phyloP scores from a whole-genome alignment of 1,284 basidiomycete species.

The Fomitopsis betulina region DNA sequence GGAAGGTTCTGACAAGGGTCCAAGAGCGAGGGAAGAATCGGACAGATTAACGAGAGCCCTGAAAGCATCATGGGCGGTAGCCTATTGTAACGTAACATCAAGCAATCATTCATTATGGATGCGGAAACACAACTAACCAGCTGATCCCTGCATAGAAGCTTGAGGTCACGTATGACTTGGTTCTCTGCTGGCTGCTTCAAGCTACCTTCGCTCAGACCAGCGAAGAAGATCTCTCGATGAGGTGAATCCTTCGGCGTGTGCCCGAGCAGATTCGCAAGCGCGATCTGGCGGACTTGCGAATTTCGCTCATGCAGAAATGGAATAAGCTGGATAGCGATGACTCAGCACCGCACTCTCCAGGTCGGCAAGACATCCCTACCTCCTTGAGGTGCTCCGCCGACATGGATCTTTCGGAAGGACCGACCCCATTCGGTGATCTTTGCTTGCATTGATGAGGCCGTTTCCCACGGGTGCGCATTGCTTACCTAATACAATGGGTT shows the following conservation, averaged over 20 bases:
- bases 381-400: constrained; percentile 53
- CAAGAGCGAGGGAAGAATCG: constrained; percentile 72
- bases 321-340: constrained; percentile 52
- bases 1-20: constrained; percentile 66
- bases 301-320: constrained; percentile 86
- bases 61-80: constrained; percentile 93
- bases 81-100: constrained; percentile 36
- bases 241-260: constrained; percentile 75
- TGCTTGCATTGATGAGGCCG: background rate
- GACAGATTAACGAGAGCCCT: constrained; percentile 93
- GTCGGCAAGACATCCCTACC: constrained; percentile 30
- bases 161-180: constrained; percentile 72
- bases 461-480: constrained; percentile 23
- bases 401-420: constrained; percentile 15
- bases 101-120: background rate
- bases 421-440: constrained; percentile 5
- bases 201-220: constrained; percentile 49
- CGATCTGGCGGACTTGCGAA: constrained; percentile 83
- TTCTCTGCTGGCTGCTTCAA: constrained; percentile 60
- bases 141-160: constrained; percentile 83
- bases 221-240: constrained; percentile 72
- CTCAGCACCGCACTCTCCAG: background rate
- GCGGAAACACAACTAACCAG: constrained; percentile 41
- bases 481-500: constrained; percentile 18
- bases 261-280: constrained; percentile 78